Evolutionary conservation across 2,329 filamentous ascomycete species (phyloP).

Genomic region (Trichoderma polysporum): DNA sequence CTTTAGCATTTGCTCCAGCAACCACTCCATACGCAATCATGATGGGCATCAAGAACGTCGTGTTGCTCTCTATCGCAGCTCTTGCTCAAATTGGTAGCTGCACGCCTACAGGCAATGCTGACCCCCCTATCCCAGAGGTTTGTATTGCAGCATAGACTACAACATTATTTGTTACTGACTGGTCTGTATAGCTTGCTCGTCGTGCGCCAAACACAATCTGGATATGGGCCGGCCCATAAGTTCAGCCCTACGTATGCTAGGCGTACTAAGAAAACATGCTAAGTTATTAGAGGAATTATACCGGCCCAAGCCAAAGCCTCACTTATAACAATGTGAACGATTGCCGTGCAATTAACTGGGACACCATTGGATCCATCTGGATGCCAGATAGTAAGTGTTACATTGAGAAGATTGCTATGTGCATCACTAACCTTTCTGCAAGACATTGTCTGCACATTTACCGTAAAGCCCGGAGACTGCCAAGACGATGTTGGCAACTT

Average conservation of each 20-base stretch:
- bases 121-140: conserved; percentile 10
- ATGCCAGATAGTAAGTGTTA: background rate
- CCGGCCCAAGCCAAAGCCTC: background rate
- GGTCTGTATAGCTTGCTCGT: background rate
- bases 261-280: background rate
- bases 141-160: background rate
- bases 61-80: conserved; percentile 12
- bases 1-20: background rate
- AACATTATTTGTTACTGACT: background rate
- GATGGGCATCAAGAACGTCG: background rate
- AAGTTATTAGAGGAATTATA: conserved; percentile 4
- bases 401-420: background rate
- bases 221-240: conserved; percentile 13
- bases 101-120: background rate
- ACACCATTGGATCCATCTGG: conserved; percentile 11
- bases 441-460: conserved; percentile 15
- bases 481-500: conserved; percentile 9
- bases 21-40: background rate
- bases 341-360: background rate
- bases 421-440: background rate
- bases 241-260: background rate
- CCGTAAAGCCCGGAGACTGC: conserved; percentile 12
- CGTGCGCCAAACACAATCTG: conserved; percentile 10
- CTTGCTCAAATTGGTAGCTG: conserved; percentile 11
- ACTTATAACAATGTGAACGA: background rate